A percentile compares a stretch with the other conserved stretches of the same genome.
Conservation (phyloP, 768 basidiomycete species). For the Panaeolus cyanescens region DNA sequence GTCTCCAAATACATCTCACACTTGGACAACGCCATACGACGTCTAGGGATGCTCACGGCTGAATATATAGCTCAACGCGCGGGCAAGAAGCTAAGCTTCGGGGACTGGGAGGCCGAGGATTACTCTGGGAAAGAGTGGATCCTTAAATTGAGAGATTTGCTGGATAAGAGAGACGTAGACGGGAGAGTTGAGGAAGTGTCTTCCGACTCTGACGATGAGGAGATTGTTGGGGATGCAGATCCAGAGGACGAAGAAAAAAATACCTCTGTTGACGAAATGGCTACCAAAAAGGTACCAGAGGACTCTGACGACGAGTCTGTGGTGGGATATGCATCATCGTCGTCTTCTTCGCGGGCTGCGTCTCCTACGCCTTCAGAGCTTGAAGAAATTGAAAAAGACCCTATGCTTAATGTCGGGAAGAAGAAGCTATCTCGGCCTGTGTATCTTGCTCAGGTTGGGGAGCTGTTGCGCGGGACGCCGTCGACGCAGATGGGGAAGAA, state of each 20-base stretch:
- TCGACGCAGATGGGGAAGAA: conserved; percentile 39
- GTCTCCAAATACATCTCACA: conserved; percentile 80
- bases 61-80: conserved; percentile 70
- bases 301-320: conserved; percentile 84
- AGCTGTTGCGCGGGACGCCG: conserved; percentile 62
- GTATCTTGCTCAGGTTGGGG: conserved; percentile 84
- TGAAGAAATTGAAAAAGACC: conserved; percentile 84
- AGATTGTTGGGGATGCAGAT: neutral
- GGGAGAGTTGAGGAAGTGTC: conserved; percentile 28
- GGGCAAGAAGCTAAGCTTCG: conserved; percentile 75
- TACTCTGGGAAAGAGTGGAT: conserved; percentile 68
- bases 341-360: conserved; percentile 62
- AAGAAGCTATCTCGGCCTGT: conserved; percentile 83
- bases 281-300: conserved; percentile 32
- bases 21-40: conserved; percentile 71
- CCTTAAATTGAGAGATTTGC: conserved; percentile 55
- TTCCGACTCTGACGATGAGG: neutral
- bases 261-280: neutral
- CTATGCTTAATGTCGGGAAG: conserved; percentile 68
- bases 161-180: conserved; percentile 54
- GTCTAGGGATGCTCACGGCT: conserved; percentile 91
- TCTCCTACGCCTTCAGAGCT: conserved; percentile 85
- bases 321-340: conserved; percentile 72
- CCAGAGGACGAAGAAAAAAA: conserved; percentile 9
- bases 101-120: conserved; percentile 82